Evolutionary conservation across 2,329 filamentous ascomycete genomes (phyloP).

Genomic region (Aureobasidium vineae): DNA sequence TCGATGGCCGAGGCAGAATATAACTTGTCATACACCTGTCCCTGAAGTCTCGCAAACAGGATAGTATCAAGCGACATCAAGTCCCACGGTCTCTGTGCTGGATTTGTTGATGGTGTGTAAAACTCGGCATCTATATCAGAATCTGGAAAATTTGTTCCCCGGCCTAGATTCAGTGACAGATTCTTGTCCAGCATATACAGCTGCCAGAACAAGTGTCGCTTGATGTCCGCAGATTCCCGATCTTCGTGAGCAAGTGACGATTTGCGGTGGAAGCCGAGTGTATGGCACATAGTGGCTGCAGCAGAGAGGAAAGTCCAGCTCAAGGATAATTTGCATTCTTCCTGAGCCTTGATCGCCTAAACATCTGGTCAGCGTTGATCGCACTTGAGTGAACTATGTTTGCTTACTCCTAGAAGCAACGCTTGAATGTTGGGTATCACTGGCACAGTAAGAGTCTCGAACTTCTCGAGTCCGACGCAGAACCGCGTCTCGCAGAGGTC

Average conservation of each 20-base stretch:
- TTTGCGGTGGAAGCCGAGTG: constrained; percentile 26
- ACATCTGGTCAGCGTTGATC: not conserved
- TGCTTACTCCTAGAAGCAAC: constrained; percentile 24
- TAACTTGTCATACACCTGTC: constrained; percentile 25
- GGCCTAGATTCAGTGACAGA: constrained; percentile 23
- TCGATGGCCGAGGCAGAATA: constrained; percentile 19
- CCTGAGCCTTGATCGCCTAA: constrained; percentile 25
- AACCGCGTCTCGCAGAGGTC: constrained; percentile 27
- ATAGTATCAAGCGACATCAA: constrained; percentile 24
- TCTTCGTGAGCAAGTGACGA: constrained; percentile 23
- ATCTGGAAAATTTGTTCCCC: constrained; percentile 26
- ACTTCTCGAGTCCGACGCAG: constrained; percentile 24
- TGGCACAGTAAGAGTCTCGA: constrained; percentile 25
- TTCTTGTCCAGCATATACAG: constrained; percentile 27
- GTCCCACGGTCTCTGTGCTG: constrained; percentile 25
- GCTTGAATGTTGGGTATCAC: constrained; percentile 24
- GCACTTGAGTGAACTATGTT: too few species aligned
- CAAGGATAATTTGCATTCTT: constrained; percentile 27
- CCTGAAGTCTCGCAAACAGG: constrained; percentile 20
- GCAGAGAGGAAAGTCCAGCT: constrained; percentile 27
- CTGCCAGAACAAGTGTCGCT: constrained; percentile 28
- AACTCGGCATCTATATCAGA: constrained; percentile 27
- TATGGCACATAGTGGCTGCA: constrained; percentile 27
- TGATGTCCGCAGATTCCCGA: constrained; percentile 20
- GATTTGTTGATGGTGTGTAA: constrained; percentile 15